Evolutionary conservation across 805 yeast genomes (phyloP).

Genomic region (Ogataea ganodermae): DNA sequence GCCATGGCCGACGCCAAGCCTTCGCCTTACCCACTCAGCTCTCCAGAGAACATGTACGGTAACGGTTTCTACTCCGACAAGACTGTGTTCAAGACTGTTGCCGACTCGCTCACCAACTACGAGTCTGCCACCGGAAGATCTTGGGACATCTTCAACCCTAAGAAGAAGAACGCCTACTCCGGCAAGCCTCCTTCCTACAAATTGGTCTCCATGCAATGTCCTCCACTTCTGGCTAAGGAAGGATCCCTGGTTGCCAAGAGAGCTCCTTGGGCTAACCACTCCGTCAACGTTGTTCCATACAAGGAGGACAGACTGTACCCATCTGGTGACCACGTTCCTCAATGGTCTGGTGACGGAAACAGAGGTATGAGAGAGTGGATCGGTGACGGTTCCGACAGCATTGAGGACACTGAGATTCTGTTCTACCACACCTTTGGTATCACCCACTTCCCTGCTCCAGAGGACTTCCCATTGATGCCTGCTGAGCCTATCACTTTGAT

Average conservation of each 20-base stretch:
- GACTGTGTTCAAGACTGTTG: conserved; percentile 67
- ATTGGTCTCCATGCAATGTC: conserved; percentile 72
- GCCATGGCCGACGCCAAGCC: conserved; percentile 65
- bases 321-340: conserved; percentile 77
- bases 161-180: conserved; percentile 62
- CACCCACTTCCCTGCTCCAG: conserved; percentile 86
- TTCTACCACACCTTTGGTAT: conserved; percentile 83
- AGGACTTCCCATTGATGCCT: conserved; percentile 89
- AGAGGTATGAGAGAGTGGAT: conserved; percentile 70
- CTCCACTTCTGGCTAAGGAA: conserved; percentile 70
- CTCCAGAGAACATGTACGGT: conserved; percentile 73
- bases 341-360: conserved; percentile 69
- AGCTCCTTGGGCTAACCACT: conserved; percentile 77
- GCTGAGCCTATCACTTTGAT: conserved; percentile 76
- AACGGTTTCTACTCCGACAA: conserved; percentile 71
- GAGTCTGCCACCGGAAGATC: conserved; percentile 67
- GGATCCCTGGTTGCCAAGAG: conserved; percentile 77
- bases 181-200: conserved; percentile 77
- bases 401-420: conserved; percentile 71
- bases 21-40: conserved; percentile 61
- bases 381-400: conserved; percentile 57
- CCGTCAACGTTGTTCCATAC: conserved; percentile 71
- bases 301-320: conserved; percentile 74
- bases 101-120: conserved; percentile 63
- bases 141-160: conserved; percentile 79